phyloP scores from a whole-genome alignment of 768 basidiomycete species.

The Phallus indusiatus region DNA sequence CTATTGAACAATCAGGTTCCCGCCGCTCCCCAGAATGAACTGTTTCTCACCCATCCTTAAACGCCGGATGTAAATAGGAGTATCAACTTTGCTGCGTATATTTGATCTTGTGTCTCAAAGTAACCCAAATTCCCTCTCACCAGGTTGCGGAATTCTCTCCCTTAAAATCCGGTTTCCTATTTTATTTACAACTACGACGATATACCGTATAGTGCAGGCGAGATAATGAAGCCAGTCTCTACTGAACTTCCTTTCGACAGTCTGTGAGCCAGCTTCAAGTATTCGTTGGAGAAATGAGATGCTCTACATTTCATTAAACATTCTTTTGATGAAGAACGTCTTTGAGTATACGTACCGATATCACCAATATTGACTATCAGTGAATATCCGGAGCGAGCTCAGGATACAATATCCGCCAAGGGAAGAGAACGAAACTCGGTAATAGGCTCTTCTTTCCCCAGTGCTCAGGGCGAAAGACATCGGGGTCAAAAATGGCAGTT shows the following conservation, averaged over 20 bases:
- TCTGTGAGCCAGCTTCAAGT: constrained; percentile 86
- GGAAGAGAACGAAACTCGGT: constrained; percentile 72
- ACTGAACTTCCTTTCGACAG: constrained; percentile 53
- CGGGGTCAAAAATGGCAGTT: constrained; percentile 19
- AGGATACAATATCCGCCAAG: constrained; percentile 77
- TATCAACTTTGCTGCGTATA: constrained; percentile 84
- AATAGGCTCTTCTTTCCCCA: constrained; percentile 42
- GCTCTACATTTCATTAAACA: constrained; percentile 20
- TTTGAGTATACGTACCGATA: constrained; percentile 32
- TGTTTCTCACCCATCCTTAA: constrained; percentile 86
- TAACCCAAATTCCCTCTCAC: constrained; percentile 85
- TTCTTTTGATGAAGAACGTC: neutral
- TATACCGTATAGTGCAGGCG: constrained; percentile 69
- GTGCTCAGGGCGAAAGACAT: constrained; percentile 15
- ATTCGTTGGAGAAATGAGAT: constrained; percentile 56
- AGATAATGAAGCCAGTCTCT: constrained; percentile 87
- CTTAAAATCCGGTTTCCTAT: constrained; percentile 91
- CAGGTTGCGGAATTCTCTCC: constrained; percentile 72
- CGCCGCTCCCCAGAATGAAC: neutral
- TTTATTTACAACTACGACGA: constrained; percentile 85
- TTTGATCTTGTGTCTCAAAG: constrained; percentile 84
- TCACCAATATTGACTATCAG: constrained; percentile 58
- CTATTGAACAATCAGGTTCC: constrained; percentile 30
- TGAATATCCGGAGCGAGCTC: constrained; percentile 75
- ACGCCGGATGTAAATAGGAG: too few species aligned